Evolutionary conservation across 2,329 filamentous ascomycete genomes (phyloP).

Genomic region (Alternaria ventricosa): DNA sequence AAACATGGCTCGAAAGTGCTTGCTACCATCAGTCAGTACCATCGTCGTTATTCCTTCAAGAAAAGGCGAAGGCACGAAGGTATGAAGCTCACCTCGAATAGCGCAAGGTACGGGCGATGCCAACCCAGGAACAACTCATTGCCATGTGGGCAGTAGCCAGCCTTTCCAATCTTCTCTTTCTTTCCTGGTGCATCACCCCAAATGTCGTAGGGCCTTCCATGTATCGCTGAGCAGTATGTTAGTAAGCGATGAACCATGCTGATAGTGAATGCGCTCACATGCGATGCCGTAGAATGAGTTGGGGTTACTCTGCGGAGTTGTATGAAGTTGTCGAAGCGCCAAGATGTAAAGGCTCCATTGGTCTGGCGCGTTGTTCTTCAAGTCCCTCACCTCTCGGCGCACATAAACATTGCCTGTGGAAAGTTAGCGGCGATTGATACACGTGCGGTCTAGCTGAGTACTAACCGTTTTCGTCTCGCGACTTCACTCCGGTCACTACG

Average conservation of each 20-base stretch:
- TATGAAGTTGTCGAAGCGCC: constrained; percentile 73
- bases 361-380: constrained; percentile 64
- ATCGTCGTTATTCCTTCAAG: too few species aligned
- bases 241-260: neutral
- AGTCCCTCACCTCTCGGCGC: constrained; percentile 72
- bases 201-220: constrained; percentile 45
- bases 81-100: constrained; percentile 60
- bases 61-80: too few species aligned
- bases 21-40: constrained; percentile 25
- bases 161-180: constrained; percentile 39
- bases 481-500: constrained; percentile 27
- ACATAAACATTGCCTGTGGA: constrained; percentile 34
- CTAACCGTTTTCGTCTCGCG: constrained; percentile 28
- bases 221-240: constrained; percentile 34
- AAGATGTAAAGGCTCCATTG: constrained; percentile 80
- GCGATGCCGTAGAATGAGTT: constrained; percentile 80
- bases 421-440: neutral
- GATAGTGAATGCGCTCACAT: constrained; percentile 57
- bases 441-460: neutral
- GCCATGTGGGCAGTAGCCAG: constrained; percentile 78
- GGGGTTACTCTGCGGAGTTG: constrained; percentile 65
- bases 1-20: constrained; percentile 36
- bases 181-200: constrained; percentile 40
- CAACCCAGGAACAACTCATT: constrained; percentile 82
- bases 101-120: constrained; percentile 80